Evolutionary conservation across 2,329 filamentous ascomycete species (phyloP).

Genomic region (Penicillium sclerotiorum): DNA sequence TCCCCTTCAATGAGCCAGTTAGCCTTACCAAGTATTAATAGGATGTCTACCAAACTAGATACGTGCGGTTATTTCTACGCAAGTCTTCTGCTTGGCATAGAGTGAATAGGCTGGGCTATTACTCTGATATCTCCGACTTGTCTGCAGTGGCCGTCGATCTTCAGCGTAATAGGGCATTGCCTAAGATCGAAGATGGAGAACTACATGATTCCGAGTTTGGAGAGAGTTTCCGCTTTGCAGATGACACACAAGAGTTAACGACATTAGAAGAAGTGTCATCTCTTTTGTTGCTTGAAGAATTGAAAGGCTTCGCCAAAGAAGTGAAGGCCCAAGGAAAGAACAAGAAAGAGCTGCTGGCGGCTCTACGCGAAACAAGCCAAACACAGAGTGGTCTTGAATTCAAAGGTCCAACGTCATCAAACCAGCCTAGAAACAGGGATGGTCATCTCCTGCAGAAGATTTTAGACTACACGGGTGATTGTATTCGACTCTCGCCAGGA

Average conservation of each 20-base stretch:
- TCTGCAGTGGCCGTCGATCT: slow-evolving; percentile 66
- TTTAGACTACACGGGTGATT: slow-evolving; percentile 74
- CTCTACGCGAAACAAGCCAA: slow-evolving; percentile 72
- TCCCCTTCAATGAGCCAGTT: neutral
- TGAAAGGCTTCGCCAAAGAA: slow-evolving; percentile 82
- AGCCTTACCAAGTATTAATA: slow-evolving; percentile 3
- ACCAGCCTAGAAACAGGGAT: slow-evolving; percentile 64
- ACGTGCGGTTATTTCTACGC: slow-evolving; percentile 87
- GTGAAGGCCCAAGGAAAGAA: slow-evolving; percentile 85
- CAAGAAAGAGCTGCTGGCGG: slow-evolving; percentile 75
- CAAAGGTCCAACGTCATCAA: slow-evolving; percentile 49
- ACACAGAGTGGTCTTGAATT: slow-evolving; percentile 76
- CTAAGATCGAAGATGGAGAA: slow-evolving; percentile 40
- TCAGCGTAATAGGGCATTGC: slow-evolving; percentile 61
- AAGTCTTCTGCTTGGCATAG: slow-evolving; percentile 94
- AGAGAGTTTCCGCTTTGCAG: slow-evolving; percentile 73
- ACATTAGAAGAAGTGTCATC: slow-evolving; percentile 81
- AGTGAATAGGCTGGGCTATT: slow-evolving; percentile 73
- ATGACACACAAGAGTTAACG: slow-evolving; percentile 74
- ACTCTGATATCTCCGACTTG: slow-evolving; percentile 78
- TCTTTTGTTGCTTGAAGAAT: slow-evolving; percentile 81
- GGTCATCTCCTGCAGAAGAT: slow-evolving; percentile 78
- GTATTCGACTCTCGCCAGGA: slow-evolving; percentile 74
- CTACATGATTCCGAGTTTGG: slow-evolving; percentile 50
- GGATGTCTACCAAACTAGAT: slow-evolving; percentile 61